Evolutionary conservation across 495 filamentous ascomycete genomes (phyloP).

Genomic region (Tetracladium setigerum): DNA sequence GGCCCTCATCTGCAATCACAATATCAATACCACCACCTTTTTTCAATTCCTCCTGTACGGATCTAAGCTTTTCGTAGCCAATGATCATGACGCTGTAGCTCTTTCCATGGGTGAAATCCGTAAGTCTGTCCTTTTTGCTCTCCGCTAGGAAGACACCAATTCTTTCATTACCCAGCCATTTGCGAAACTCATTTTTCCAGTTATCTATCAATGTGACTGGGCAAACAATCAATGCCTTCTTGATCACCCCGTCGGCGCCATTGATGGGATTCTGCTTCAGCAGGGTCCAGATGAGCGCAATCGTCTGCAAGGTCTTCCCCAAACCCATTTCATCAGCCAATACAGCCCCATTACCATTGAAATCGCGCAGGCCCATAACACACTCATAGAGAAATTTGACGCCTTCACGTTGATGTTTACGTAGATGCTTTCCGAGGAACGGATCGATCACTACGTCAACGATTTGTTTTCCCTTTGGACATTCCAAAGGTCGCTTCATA

Average conservation of each 20-base stretch:
- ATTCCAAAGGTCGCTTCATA: conserved; percentile 52
- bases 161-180: conserved; percentile 73
- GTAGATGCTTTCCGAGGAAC: conserved; percentile 54
- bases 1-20: conserved; percentile 75
- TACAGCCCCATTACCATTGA: conserved; percentile 67
- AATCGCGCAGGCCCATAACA: conserved; percentile 70
- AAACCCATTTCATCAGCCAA: conserved; percentile 81
- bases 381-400: conserved; percentile 78
- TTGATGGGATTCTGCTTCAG: conserved; percentile 73
- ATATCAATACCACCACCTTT: conserved; percentile 63
- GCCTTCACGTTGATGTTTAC: conserved; percentile 70
- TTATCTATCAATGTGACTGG: conserved; percentile 74
- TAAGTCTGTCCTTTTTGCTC: conserved; percentile 55
- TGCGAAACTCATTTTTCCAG: conserved; percentile 72
- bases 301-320: conserved; percentile 75
- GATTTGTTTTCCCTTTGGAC: conserved; percentile 57
- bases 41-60: conserved; percentile 58
- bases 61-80: conserved; percentile 71
- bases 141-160: conserved; percentile 71
- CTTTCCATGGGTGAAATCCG: conserved; percentile 71
- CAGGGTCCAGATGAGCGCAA: conserved; percentile 71
- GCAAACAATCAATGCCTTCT: conserved; percentile 76
- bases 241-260: conserved; percentile 46
- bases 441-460: conserved; percentile 82
- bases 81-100: conserved; percentile 75